These are phyloP conservation scores for Alternaria dauci DNA, from an alignment of 2,329 filamentous ascomycete species.

Conservation along the genomic window DNA sequence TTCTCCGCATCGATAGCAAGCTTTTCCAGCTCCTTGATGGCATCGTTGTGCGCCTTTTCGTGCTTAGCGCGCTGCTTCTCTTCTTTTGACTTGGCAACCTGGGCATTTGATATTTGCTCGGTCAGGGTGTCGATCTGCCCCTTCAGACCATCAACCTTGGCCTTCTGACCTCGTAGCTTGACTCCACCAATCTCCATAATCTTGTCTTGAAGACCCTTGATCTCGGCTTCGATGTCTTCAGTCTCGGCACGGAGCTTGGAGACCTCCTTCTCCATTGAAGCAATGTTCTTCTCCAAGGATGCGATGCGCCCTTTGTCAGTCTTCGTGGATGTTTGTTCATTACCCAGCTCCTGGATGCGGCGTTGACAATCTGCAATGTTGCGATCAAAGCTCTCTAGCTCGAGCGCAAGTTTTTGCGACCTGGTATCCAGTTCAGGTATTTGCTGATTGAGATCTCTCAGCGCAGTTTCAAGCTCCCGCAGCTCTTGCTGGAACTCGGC, in stretches of 20 bases:
- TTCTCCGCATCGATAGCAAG: conserved; percentile 77
- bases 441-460: conserved; percentile 76
- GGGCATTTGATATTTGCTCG: conserved; percentile 84
- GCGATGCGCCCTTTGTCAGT: conserved; percentile 78
- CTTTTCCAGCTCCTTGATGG: conserved; percentile 78
- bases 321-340: conserved; percentile 81
- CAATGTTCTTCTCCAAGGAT: conserved; percentile 79
- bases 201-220: conserved; percentile 90
- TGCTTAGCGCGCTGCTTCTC: conserved; percentile 92
- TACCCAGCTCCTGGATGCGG: conserved; percentile 82
- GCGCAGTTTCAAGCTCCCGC: conserved; percentile 75
- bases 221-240: conserved; percentile 89
- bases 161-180: conserved; percentile 86
- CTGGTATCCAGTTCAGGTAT: conserved; percentile 87
- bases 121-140: conserved; percentile 81
- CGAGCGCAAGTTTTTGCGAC: conserved; percentile 88
- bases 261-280: conserved; percentile 77
- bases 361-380: conserved; percentile 86
- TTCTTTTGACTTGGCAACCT: conserved; percentile 88
- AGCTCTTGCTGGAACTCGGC: conserved; percentile 85
- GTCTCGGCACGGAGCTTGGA: conserved; percentile 83
- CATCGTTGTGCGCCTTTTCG: conserved; percentile 80
- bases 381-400: conserved; percentile 84
- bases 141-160: conserved; percentile 85
- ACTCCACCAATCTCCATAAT: conserved; percentile 99